Conservation (phyloP, 2,329 filamentous ascomycete species). For the Periconia sp. region DNA sequence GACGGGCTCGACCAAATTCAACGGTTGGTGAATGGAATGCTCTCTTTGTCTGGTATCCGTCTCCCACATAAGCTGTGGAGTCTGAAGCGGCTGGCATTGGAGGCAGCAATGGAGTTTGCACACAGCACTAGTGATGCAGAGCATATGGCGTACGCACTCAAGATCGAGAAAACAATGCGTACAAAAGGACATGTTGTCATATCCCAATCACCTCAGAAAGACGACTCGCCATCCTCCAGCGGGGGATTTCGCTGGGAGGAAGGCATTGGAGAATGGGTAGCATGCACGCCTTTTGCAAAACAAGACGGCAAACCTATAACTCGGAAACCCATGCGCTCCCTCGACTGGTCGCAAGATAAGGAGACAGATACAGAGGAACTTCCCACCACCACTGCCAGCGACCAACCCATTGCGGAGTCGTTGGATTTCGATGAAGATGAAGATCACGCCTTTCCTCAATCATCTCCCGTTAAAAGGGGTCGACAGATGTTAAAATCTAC, state of each 20-base stretch:
- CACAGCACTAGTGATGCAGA: constrained; percentile 26
- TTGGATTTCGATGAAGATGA: constrained; percentile 15
- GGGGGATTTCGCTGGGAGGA: constrained; percentile 48
- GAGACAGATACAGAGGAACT: constrained; percentile 2
- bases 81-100: constrained; percentile 39
- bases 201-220: constrained; percentile 29
- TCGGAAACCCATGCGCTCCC: constrained; percentile 18
- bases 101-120: constrained; percentile 41
- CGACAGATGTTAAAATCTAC: constrained; percentile 9
- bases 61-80: constrained; percentile 38
- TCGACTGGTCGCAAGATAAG: constrained; percentile 26
- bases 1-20: constrained; percentile 39
- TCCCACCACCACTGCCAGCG: background rate
- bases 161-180: constrained; percentile 36
- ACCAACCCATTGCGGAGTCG: constrained; percentile 10
- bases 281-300: constrained; percentile 41
- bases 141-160: constrained; percentile 30
- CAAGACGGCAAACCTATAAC: constrained; percentile 15
- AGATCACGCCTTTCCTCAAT: constrained; percentile 22
- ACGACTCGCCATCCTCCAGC: constrained; percentile 24
- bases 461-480: constrained; percentile 25
- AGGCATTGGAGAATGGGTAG: constrained; percentile 51
- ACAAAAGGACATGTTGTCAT: constrained; percentile 28
- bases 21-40: constrained; percentile 29
- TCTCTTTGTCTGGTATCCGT: constrained; percentile 20